These are phyloP conservation scores for Colletotrichum gigasporum DNA, from an alignment of 2,329 filamentous ascomycete genomes.

Conservation along the genomic window DNA sequence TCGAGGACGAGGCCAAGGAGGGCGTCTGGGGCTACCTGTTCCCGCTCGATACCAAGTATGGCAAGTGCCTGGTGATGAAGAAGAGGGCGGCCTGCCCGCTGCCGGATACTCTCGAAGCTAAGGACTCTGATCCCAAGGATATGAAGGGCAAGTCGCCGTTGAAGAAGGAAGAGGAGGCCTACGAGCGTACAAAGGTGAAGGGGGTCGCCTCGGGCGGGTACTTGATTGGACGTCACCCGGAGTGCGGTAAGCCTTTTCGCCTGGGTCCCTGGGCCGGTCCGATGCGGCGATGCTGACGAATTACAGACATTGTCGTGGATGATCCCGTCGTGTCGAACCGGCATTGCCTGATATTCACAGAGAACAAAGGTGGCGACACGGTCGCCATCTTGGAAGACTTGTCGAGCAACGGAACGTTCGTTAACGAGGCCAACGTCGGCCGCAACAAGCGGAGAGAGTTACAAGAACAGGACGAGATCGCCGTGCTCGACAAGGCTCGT, in stretches of 20 bases:
- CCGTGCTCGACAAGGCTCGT: constrained; percentile 82
- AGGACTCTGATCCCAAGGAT: constrained; percentile 47
- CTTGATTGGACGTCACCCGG: constrained; percentile 89
- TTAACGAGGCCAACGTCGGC: constrained; percentile 91
- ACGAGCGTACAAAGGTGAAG: constrained; percentile 69
- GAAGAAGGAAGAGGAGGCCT: constrained; percentile 65
- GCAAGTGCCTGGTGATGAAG: constrained; percentile 76
- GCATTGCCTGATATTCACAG: constrained; percentile 75
- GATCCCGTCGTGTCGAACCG: constrained; percentile 88
- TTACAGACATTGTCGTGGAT: constrained; percentile 75
- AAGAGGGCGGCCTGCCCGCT: constrained; percentile 77
- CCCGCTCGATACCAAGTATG: constrained; percentile 77
- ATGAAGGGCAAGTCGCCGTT: constrained; percentile 57
- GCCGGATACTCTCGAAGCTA: constrained; percentile 54
- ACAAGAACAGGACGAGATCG: constrained; percentile 89
- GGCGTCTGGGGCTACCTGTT: constrained; percentile 97
- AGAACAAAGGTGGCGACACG: constrained; percentile 66
- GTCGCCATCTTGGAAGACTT: constrained; percentile 89
- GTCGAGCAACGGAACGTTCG: constrained; percentile 95
- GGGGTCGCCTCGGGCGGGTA: constrained; percentile 82
- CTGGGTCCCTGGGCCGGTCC: background rate
- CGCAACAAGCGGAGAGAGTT: constrained; percentile 92
- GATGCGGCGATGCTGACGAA: constrained; percentile 22
- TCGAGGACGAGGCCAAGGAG: constrained; percentile 83
- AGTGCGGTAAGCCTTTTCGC: constrained; percentile 77